These are phyloP conservation scores for Paecilomyces formosus DNA, from an alignment of 2,329 filamentous ascomycete species.

Conservation along the genomic window DNA sequence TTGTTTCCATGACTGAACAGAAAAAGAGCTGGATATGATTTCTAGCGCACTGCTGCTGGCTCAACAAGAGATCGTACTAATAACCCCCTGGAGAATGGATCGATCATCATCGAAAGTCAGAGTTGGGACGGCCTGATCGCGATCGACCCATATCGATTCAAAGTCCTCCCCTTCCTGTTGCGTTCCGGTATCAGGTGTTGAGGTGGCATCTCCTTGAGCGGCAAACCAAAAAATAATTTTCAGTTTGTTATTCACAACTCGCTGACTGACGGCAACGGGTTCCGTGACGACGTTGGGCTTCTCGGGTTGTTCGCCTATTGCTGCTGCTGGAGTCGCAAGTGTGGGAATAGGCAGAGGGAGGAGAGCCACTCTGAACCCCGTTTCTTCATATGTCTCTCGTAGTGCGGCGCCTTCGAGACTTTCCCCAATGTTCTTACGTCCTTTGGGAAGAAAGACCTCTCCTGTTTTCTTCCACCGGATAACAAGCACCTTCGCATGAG, in stretches of 20 bases:
- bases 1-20: too few relatives aligned
- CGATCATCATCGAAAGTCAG: conserved; percentile 6
- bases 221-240: conserved; percentile 12
- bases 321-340: conserved; percentile 1
- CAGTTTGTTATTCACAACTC: conserved; percentile 1
- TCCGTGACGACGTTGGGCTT: conserved; percentile 1
- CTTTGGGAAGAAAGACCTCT: conserved; percentile 18
- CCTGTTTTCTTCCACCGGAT: conserved; percentile 5
- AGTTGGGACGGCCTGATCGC: conserved; percentile 8
- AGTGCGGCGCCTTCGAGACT: conserved; percentile 14
- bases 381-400: conserved; percentile 20
- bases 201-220: conserved; percentile 4
- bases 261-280: conserved; percentile 4
- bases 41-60: neutral
- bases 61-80: neutral
- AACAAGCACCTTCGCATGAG: conserved; percentile 6
- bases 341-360: neutral
- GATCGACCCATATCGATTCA: conserved; percentile 5
- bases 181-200: conserved; percentile 5
- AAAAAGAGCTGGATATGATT: too few relatives aligned
- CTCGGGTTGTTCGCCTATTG: neutral
- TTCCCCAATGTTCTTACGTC: conserved; percentile 18
- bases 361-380: conserved; percentile 1
- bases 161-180: conserved; percentile 12
- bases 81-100: neutral